Evolutionary conservation across 2,329 filamentous ascomycete genomes (phyloP).

Genomic region (Lecanosticta acicola): DNA sequence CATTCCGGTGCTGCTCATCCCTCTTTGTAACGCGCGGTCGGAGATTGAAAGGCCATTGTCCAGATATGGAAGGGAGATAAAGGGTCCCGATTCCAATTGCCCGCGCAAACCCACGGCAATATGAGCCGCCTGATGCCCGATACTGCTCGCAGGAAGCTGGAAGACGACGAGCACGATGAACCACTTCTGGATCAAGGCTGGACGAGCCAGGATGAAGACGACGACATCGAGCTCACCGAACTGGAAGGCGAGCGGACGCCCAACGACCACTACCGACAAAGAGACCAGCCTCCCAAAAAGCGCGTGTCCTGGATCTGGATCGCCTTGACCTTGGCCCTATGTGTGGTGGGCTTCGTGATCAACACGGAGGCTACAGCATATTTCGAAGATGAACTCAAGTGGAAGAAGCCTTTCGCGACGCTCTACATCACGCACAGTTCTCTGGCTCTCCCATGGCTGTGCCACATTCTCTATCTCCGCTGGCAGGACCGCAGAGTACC

Average conservation of each 20-base stretch:
- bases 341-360: slow-evolving; percentile 28
- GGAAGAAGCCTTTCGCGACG: slow-evolving; percentile 31
- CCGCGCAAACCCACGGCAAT: slow-evolving; percentile 4
- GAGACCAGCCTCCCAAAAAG: slow-evolving; percentile 12
- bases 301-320: slow-evolving; percentile 18
- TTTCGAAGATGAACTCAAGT: slow-evolving; percentile 29
- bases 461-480: slow-evolving; percentile 25
- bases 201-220: slow-evolving; percentile 14
- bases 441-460: slow-evolving; percentile 29
- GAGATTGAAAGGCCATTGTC: background rate
- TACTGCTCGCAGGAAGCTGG: slow-evolving; percentile 7
- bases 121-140: slow-evolving; percentile 18
- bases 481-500: slow-evolving; percentile 18
- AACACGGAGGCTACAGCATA: slow-evolving; percentile 33
- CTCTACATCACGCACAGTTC: slow-evolving; percentile 32
- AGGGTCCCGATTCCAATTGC: background rate
- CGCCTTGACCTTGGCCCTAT: slow-evolving; percentile 21
- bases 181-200: slow-evolving; percentile 20
- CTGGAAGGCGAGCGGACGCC: slow-evolving; percentile 20
- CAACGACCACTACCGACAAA: slow-evolving; percentile 12
- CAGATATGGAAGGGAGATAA: background rate
- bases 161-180: slow-evolving; percentile 17
- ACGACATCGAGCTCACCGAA: slow-evolving; percentile 17
- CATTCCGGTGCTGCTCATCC: too few species aligned
- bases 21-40: background rate